Percentiles rank a stretch among this genome's conserved stretches.
These are phyloP conservation scores for Sarocladiaceae sp. DNA, from an alignment of 2,329 filamentous ascomycete genomes.

Conservation along the genomic window DNA sequence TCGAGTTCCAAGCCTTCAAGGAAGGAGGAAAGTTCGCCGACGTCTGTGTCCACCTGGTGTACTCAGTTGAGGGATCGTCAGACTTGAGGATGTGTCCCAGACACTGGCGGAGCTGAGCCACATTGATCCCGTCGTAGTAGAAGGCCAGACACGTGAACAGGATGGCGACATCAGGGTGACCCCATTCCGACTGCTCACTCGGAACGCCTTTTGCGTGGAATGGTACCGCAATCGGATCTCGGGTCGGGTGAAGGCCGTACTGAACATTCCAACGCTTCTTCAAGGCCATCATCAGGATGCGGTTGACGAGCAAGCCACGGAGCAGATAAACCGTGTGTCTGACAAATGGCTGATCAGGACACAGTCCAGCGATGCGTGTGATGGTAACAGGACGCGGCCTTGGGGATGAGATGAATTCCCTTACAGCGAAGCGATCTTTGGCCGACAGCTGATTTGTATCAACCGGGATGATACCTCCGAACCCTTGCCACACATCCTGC, in stretches of 20 bases:
- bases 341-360: neutral
- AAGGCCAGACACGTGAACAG: slow-evolving; percentile 59
- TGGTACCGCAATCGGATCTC: slow-evolving; percentile 59
- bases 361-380: neutral
- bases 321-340: slow-evolving; percentile 38
- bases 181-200: slow-evolving; percentile 56
- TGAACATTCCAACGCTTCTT: slow-evolving; percentile 62
- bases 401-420: slow-evolving; percentile 7
- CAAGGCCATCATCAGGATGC: slow-evolving; percentile 52
- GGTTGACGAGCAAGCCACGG: slow-evolving; percentile 54
- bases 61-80: slow-evolving; percentile 51
- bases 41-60: slow-evolving; percentile 41
- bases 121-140: slow-evolving; percentile 54
- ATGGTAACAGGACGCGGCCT: neutral
- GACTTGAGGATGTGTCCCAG: slow-evolving; percentile 46
- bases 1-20: slow-evolving; percentile 44
- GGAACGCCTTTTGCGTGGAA: slow-evolving; percentile 61
- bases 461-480: neutral
- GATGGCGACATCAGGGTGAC: slow-evolving; percentile 62
- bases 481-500: slow-evolving; percentile 31
- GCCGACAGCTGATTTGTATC: slow-evolving; percentile 11
- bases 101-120: slow-evolving; percentile 40
- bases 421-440: slow-evolving; percentile 10
- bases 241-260: slow-evolving; percentile 49
- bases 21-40: slow-evolving; percentile 35